phyloP scores from a whole-genome alignment of 805 yeast species.

The Sporopachydermia lactativora region DNA sequence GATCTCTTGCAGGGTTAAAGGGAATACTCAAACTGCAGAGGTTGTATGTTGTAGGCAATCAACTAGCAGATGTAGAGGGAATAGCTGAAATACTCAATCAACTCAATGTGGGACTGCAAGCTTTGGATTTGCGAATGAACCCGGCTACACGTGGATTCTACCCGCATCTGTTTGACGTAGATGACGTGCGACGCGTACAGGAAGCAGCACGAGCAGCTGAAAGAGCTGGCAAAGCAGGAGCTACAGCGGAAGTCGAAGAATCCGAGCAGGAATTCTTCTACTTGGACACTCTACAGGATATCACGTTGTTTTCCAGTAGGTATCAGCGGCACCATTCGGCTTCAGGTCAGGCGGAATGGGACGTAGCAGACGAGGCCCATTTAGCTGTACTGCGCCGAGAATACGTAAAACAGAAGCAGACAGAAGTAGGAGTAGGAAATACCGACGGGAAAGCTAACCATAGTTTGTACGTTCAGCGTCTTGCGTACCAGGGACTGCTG shows the following conservation, averaged over 20 bases:
- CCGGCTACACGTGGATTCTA: slow-evolving; percentile 16
- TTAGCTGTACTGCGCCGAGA: background rate
- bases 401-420: background rate
- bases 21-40: slow-evolving; percentile 15
- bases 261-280: background rate
- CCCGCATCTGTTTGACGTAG: slow-evolving; percentile 5
- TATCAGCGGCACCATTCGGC: background rate
- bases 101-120: slow-evolving; percentile 9
- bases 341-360: background rate
- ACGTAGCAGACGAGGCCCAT: background rate
- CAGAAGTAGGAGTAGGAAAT: background rate
- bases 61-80: slow-evolving; percentile 10
- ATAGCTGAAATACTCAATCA: slow-evolving; percentile 11
- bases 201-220: background rate
- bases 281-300: background rate
- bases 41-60: slow-evolving; percentile 16
- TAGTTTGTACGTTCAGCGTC: background rate
- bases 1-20: slow-evolving; percentile 14
- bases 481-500: slow-evolving; percentile 1
- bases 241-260: background rate
- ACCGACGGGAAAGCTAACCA: too few species aligned
- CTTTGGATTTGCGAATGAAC: slow-evolving; percentile 17
- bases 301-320: background rate
- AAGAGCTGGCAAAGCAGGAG: background rate
- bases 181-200: background rate